Base-by-base conservation (phyloP, 371 early-diverging fungal species). In the Mucor circinelloides region DNA sequence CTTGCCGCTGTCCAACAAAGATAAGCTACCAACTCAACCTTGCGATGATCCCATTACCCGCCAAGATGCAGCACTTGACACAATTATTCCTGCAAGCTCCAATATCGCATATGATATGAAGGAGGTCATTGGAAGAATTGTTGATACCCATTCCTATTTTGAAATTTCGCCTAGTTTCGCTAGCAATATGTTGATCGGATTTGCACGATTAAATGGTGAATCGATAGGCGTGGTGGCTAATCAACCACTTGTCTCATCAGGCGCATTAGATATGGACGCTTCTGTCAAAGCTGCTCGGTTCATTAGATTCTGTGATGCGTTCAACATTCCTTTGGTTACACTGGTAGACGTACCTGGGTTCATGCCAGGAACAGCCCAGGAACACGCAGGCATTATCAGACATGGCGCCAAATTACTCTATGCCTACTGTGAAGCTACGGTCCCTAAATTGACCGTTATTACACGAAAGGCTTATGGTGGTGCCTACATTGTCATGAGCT, bases 321-420 rank as follows among this genome's bases (percentile, higher is more conserved):
- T 98, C 84, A 90, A 94, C 72, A 94, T 98, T 64, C 98, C 98
- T 1, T 73, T 98, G 17, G 63, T 98, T 28, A 96, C 97, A 0
- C 85, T 98, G 60, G 98, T 98, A n/a, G 98, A 98, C 72, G 98
- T 98, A 6, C 98, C 98, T 44, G 98, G 98, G 9, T 98, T 98
- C 83, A 79, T 98, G 68, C 98, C 98, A 15, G 98, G 98, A 32
- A 94, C 94, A 23, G 85, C 89, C 12, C 98, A 98, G 78, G 98
- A 98, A 79, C 97, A 98, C 80, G 90, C 89, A 54, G 98, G 98
- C 44, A 97, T 98, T 66, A 98, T 98, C 71, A 87, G 96, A n/a
- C 93, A 98, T 76, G 98, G 98, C 54, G 98, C 98, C 44, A 98
- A 98, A 78, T 85, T 98, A 9, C 79, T 98, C 34, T 97, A 95